Percentiles rank a stretch among this genome's conserved stretches.
Evolutionary conservation across 257 asterid genomes (phyloP).

Genomic region (Solanum corneliomulleri): DNA sequence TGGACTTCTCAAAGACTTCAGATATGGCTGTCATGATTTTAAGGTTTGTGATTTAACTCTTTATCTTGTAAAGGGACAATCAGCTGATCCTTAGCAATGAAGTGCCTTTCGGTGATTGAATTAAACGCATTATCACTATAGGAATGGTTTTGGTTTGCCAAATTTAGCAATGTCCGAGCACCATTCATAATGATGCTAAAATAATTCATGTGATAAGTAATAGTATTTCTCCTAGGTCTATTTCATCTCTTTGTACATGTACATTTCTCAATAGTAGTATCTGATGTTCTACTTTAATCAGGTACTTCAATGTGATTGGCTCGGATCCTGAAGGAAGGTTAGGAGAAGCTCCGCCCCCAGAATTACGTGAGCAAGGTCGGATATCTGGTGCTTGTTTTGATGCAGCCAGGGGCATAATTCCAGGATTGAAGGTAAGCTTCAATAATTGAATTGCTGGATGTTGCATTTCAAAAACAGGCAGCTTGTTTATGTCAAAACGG

Average conservation of each 20-base stretch:
- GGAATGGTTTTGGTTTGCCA: neutral
- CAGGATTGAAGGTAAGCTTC: conserved; percentile 66
- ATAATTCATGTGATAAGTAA: neutral
- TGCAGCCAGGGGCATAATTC: conserved; percentile 89
- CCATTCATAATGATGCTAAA: neutral
- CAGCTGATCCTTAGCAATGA: neutral
- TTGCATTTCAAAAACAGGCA: neutral
- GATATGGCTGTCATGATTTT: conserved; percentile 86
- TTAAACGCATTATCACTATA: neutral
- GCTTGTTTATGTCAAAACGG: neutral
- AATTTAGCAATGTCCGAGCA: neutral
- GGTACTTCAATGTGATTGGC: conserved; percentile 94
- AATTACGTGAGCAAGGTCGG: conserved; percentile 84
- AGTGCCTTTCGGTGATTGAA: neutral
- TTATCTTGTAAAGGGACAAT: neutral
- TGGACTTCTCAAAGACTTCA: conserved; percentile 76
- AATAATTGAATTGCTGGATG: neutral
- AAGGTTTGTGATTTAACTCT: conserved; percentile 24
- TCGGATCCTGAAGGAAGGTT: conserved; percentile 80
- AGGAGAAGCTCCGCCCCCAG: conserved; percentile 94
- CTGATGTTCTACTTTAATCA: conserved; percentile 5
- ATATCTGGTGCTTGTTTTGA: conserved; percentile 96
- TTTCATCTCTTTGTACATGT: neutral
- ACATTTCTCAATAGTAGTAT: neutral
- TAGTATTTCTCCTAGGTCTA: neutral